These are phyloP conservation scores for Candida coquimbonensis DNA, from an alignment of 805 yeast genomes.

Conservation along the genomic window DNA sequence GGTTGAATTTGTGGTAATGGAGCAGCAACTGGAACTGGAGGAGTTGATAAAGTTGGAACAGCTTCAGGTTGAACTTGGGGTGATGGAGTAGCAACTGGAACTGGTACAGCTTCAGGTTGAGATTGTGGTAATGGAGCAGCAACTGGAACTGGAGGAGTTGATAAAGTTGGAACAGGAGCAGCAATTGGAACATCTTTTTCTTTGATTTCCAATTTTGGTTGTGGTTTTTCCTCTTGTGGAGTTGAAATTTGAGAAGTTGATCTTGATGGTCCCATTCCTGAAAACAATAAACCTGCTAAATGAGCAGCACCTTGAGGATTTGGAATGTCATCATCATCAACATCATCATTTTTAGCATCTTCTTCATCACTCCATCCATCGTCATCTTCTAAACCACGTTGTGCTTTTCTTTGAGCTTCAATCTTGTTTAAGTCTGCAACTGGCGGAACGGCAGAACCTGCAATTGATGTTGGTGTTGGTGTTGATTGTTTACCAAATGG, in stretches of 20 bases:
- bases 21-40: slow-evolving; percentile 14
- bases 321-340: slow-evolving; percentile 28
- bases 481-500: slow-evolving; percentile 43
- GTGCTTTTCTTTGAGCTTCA: slow-evolving; percentile 67
- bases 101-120: neutral
- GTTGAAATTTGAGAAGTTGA: slow-evolving; percentile 16
- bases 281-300: slow-evolving; percentile 21
- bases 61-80: slow-evolving; percentile 15
- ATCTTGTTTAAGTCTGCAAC: slow-evolving; percentile 52
- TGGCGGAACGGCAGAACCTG: slow-evolving; percentile 3
- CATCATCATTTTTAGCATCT: slow-evolving; percentile 20
- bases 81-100: slow-evolving; percentile 2
- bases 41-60: slow-evolving; percentile 11
- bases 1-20: slow-evolving; percentile 8
- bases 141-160: slow-evolving; percentile 4
- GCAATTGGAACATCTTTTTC: slow-evolving; percentile 24
- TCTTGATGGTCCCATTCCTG: slow-evolving; percentile 22
- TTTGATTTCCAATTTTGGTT: slow-evolving; percentile 18
- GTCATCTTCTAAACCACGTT: slow-evolving; percentile 40
- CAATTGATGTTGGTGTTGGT: slow-evolving; percentile 10
- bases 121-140: slow-evolving; percentile 18
- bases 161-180: slow-evolving; percentile 20
- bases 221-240: slow-evolving; percentile 13
- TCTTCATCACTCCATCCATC: slow-evolving; percentile 30
- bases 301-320: slow-evolving; percentile 26